A percentile compares a stretch with the other conserved stretches of the same genome.
Conservation (phyloP, 164 flowering plant genomes). For the Aristolochia californica region DNA sequence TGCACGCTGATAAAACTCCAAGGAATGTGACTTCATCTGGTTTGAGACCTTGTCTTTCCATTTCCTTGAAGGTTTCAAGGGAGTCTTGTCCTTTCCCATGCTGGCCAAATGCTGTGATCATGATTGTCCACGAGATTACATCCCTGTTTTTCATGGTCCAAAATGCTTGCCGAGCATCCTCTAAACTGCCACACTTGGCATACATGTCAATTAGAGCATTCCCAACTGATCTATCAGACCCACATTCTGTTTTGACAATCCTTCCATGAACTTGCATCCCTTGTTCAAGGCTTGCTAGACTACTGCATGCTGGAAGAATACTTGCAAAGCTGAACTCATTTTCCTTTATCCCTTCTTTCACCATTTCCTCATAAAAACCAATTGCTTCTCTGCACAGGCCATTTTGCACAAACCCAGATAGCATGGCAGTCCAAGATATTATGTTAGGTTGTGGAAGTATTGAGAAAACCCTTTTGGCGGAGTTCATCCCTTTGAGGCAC, state of each 20-base stretch:
- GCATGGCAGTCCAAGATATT: slow-evolving; percentile 24
- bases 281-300: slow-evolving; percentile 21
- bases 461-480: slow-evolving; percentile 11
- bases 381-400: too few species aligned
- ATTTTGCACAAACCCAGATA: slow-evolving; percentile 22
- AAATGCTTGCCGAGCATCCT: slow-evolving; percentile 22
- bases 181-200: slow-evolving; percentile 25
- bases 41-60: slow-evolving; percentile 21
- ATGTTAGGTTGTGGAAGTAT: slow-evolving; percentile 11
- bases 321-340: slow-evolving; percentile 26
- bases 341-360: too few species aligned
- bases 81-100: slow-evolving; percentile 36
- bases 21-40: slow-evolving; percentile 29
- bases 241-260: slow-evolving; percentile 12
- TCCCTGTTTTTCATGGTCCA: slow-evolving; percentile 23
- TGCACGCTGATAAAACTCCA: slow-evolving; percentile 29
- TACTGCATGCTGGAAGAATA: slow-evolving; percentile 17
- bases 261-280: slow-evolving; percentile 27
- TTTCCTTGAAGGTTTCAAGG: slow-evolving; percentile 16
- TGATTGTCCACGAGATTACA: slow-evolving; percentile 28
- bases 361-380: too few species aligned
- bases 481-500: slow-evolving; percentile 17
- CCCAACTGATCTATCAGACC: slow-evolving; percentile 14
- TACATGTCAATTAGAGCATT: slow-evolving; percentile 31
- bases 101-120: slow-evolving; percentile 28